phyloP scores from a whole-genome alignment of 164 flowering plant species.

The Euptelea pleiosperma region DNA sequence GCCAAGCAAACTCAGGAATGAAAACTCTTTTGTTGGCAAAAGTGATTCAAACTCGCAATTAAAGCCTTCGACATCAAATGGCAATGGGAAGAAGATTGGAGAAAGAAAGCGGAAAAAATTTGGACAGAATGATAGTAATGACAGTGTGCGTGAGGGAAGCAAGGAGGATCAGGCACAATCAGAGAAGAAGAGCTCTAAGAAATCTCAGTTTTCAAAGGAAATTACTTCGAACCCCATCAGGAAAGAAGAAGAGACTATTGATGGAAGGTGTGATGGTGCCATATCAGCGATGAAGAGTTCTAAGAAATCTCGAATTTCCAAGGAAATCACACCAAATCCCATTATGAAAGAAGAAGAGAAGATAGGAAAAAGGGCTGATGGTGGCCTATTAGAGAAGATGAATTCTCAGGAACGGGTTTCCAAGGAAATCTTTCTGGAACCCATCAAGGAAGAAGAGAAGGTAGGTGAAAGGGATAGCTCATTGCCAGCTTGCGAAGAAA shows the following conservation, averaged over 20 bases:
- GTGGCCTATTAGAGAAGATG: not conserved
- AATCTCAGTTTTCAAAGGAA: not conserved
- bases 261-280: not conserved
- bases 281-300: not conserved
- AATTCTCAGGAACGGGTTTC: not conserved
- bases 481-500: too few relatives aligned
- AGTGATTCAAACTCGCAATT: conserved; percentile 18
- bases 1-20: conserved; percentile 46
- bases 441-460: conserved; percentile 6
- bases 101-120: not conserved
- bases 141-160: not conserved
- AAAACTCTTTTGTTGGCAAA: conserved; percentile 42
- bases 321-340: not conserved
- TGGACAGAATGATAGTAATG: not conserved
- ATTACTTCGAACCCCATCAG: not conserved
- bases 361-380: not conserved
- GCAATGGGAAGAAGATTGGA: conserved; percentile 18
- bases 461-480: not conserved
- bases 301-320: conserved; percentile 5
- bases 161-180: not conserved
- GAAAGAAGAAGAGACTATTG: not conserved
- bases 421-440: not conserved
- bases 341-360: conserved; percentile 6
- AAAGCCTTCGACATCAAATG: conserved; percentile 3
- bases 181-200: not conserved